Evolutionary conservation across 2,329 filamentous ascomycete species (phyloP).

Genomic region (Fusarium annulatum): DNA sequence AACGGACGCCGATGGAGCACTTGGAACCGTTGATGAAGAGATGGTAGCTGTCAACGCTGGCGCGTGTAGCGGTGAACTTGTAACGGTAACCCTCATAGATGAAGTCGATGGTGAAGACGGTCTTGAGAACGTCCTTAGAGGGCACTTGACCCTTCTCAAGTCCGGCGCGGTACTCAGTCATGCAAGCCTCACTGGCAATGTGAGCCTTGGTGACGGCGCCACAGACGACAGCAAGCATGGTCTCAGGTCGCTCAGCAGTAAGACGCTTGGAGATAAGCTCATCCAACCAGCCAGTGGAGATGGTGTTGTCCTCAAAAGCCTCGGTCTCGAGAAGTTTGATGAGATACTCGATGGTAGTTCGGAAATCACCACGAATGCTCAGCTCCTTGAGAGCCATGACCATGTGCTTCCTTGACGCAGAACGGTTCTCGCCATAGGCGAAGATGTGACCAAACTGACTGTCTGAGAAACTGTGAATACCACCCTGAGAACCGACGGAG

Average conservation of each 20-base stretch:
- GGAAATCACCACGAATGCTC: constrained; percentile 99
- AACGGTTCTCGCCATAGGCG: constrained; percentile 96
- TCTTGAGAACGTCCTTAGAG: constrained; percentile 96
- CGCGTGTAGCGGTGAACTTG: constrained; percentile 97
- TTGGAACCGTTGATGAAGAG: constrained; percentile 99
- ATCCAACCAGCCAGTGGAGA: constrained; percentile 98
- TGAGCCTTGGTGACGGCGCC: constrained; percentile 96
- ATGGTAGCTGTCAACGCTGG: constrained; percentile 93
- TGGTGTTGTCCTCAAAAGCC: constrained; percentile 98
- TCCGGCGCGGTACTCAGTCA: constrained; percentile 86
- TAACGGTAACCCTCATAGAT: constrained; percentile 97
- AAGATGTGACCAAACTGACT: constrained; percentile 99
- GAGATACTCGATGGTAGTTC: constrained; percentile 97
- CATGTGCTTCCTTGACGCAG: constrained; percentile 98
- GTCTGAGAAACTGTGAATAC: constrained; percentile 99
- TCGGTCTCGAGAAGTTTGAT: constrained; percentile 99
- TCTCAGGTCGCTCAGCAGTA: constrained; percentile 94
- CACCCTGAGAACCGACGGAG: constrained; percentile 94
- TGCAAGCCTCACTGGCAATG: constrained; percentile 89
- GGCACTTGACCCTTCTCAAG: constrained; percentile 98
- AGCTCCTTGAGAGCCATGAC: constrained; percentile 97
- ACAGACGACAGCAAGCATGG: constrained; percentile 92
- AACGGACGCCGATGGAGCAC: constrained; percentile 90
- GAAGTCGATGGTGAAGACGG: constrained; percentile 96
- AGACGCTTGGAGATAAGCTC: constrained; percentile 98